Conservation (phyloP, 495 filamentous ascomycete species). For the Aspergillus affinis region DNA sequence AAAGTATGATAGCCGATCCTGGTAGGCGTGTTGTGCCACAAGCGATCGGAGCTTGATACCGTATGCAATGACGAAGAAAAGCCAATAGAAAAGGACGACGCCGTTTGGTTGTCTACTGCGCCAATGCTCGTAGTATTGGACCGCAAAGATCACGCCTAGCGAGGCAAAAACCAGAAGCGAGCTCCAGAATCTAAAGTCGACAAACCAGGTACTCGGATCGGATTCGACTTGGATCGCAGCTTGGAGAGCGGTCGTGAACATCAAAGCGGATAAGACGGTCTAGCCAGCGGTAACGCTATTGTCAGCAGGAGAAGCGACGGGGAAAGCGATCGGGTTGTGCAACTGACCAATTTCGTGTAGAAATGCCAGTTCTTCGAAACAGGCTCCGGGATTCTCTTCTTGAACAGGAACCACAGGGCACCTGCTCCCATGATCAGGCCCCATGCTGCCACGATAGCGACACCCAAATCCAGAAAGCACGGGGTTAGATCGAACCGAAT, state of each 20-base stretch:
- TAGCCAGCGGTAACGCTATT: constrained; percentile 32
- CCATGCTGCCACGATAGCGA: constrained; percentile 71
- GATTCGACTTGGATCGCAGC: constrained; percentile 74
- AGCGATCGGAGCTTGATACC: constrained; percentile 87
- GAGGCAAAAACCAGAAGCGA: constrained; percentile 76
- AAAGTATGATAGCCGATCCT: constrained; percentile 70
- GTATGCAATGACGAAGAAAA: constrained; percentile 78
- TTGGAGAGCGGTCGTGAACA: constrained; percentile 67
- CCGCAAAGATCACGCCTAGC: constrained; percentile 72
- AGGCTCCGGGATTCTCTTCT: constrained; percentile 58
- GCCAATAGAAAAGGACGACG: constrained; percentile 95
- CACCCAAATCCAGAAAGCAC: constrained; percentile 88
- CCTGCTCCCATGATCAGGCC: constrained; percentile 73
- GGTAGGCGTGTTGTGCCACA: constrained; percentile 70
- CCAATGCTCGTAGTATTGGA: constrained; percentile 92
- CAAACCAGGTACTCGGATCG: constrained; percentile 66
- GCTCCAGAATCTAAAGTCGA: constrained; percentile 90
- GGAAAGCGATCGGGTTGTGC: neutral
- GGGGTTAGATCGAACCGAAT: constrained; percentile 89
- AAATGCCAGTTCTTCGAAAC: constrained; percentile 93
- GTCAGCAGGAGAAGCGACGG: constrained; percentile 25
- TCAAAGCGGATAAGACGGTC: constrained; percentile 68
- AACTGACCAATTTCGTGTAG: constrained; percentile 80
- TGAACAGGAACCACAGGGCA: constrained; percentile 74
- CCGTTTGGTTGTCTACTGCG: constrained; percentile 87